Evolutionary conservation across 768 basidiomycete genomes (phyloP), one percentile per base, ranked within the genome.

Genomic region (Phanerochaete carnosa): DNA sequence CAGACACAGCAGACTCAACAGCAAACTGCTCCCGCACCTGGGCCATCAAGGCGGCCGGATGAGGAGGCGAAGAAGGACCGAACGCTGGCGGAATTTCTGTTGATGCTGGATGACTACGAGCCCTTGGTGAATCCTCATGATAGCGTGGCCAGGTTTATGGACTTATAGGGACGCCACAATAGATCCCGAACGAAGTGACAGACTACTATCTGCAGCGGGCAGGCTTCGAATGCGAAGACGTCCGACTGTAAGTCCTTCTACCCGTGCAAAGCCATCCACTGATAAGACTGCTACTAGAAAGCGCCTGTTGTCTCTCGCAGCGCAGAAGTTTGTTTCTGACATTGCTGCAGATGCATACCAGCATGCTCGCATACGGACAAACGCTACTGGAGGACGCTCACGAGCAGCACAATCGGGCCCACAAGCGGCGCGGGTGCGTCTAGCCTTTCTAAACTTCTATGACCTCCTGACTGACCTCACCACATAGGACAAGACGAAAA

Each of bases 141-240:
- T 3, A 16, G 33, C 22, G 6, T 30, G 15, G 8, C 4, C 12
- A 13, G n/a, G 13, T 19, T 8, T 19, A 12, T 1, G 6, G 22
- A 26, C n/a, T 55, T 16, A 57, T 29, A 19, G 19, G 45, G 19
- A 30, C 50, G 29, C n/a, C 32, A 28, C 26, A 1, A 12, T 70
- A 98, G 95, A 93, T 98, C 63, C 96, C 96, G 0, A 96, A 94
- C 71, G 95, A 98, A 73, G 94, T 99, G 25, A 97, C 95, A 3
- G 94, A 97, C 69, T 97, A 95, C 73, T 98, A 97, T 75, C 85
- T 99, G 12, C 95, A 98, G 72, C 84, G 89, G 58, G 92, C 95
- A 22, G 97, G 96, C 0, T 98, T 98, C 73, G 95, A 98, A 66
- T 95, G 92, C 68, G 89, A 95, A 63, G 96, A 98, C 69, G 85